These are phyloP conservation scores for Xylariaceae sp. DNA, from an alignment of 2,329 filamentous ascomycete species.

Conservation along the genomic window DNA sequence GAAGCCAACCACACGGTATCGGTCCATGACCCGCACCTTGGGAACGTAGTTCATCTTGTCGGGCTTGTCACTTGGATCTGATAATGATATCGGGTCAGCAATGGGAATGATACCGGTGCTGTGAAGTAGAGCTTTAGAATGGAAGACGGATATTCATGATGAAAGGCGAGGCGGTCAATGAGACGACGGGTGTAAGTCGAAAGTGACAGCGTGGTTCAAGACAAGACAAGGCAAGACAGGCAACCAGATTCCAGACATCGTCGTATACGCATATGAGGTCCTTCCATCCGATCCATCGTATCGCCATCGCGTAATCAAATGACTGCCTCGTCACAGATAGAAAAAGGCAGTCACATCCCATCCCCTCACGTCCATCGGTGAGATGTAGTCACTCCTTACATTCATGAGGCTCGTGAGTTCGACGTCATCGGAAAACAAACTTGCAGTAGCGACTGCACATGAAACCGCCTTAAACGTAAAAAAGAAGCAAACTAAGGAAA, in stretches of 20 bases:
- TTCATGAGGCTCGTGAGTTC: no score
- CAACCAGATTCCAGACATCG: no score
- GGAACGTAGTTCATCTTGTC: slow-evolving; percentile 49
- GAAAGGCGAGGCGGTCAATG: background rate
- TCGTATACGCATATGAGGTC: no score
- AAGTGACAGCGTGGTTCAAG: no score
- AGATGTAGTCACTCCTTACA: background rate
- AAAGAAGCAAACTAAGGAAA: background rate
- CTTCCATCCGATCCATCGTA: no score
- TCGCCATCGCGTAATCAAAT: no score
- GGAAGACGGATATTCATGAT: background rate
- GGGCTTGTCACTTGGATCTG: slow-evolving; percentile 51
- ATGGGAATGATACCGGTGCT: background rate
- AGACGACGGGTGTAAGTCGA: no score
- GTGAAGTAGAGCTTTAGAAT: background rate
- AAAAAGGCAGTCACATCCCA: background rate
- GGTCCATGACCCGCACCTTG: slow-evolving; percentile 85
- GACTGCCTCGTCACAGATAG: no score
- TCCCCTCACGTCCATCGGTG: background rate
- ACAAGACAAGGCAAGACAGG: no score
- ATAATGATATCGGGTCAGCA: slow-evolving; percentile 28
- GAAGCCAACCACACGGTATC: slow-evolving; percentile 95
- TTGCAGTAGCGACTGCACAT: background rate
- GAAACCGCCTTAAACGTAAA: background rate
- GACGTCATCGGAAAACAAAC: background rate